Evolutionary conservation across 805 yeast genomes (phyloP).

Genomic region (Wickerhamiella vanderwaltii): DNA sequence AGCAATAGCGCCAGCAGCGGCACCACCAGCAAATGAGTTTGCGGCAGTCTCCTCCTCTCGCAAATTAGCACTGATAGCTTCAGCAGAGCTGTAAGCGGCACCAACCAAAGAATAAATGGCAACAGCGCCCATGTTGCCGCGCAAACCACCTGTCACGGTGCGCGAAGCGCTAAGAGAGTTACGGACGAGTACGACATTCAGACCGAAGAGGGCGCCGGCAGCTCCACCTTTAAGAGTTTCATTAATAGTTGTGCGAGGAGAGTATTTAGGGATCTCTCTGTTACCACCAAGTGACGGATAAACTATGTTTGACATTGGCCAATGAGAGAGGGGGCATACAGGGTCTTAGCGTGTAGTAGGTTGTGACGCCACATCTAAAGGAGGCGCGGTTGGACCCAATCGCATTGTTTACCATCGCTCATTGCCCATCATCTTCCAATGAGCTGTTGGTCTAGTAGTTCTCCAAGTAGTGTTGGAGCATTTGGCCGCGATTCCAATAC

Average conservation of each 20-base stretch:
- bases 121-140: slow-evolving; percentile 22
- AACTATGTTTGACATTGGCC: slow-evolving; percentile 16
- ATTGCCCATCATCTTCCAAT: too few relatives aligned
- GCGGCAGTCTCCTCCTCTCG: slow-evolving; percentile 51
- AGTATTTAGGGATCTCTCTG: slow-evolving; percentile 35
- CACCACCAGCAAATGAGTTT: slow-evolving; percentile 42
- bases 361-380: too few relatives aligned
- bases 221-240: slow-evolving; percentile 38
- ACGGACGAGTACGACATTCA: slow-evolving; percentile 36
- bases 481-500: too few relatives aligned
- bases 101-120: slow-evolving; percentile 36
- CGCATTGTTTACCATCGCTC: too few relatives aligned
- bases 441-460: too few relatives aligned
- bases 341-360: too few relatives aligned
- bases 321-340: slow-evolving; percentile 4
- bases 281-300: slow-evolving; percentile 21
- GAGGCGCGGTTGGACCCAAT: too few relatives aligned
- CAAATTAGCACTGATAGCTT: slow-evolving; percentile 42
- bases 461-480: too few relatives aligned
- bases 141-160: slow-evolving; percentile 24
- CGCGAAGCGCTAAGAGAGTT: slow-evolving; percentile 24
- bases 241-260: slow-evolving; percentile 44
- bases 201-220: slow-evolving; percentile 37
- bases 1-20: slow-evolving; percentile 34
- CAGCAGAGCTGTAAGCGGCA: slow-evolving; percentile 34